Percentiles rank a stretch among this genome's conserved stretches.
Conservation (phyloP, 805 yeast genomes). For the Novakomyces olei region DNA sequence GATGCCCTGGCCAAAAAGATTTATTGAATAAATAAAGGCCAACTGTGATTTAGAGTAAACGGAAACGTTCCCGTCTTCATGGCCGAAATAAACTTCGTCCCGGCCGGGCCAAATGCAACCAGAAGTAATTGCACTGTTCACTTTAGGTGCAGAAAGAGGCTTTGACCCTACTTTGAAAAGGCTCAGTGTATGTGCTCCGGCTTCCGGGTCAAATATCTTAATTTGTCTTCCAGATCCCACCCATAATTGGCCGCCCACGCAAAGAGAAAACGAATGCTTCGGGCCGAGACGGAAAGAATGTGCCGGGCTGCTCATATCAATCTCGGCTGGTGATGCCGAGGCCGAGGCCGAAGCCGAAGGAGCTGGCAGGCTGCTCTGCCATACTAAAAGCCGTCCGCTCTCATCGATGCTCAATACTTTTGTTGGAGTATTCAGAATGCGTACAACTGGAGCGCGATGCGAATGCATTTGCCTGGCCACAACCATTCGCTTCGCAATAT, state of each 20-base stretch:
- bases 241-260: slow-evolving; percentile 14
- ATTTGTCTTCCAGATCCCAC: slow-evolving; percentile 16
- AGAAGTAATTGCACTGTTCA: slow-evolving; percentile 15
- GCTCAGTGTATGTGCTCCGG: too few relatives aligned
- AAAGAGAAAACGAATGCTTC: slow-evolving; percentile 12
- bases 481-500: slow-evolving; percentile 9
- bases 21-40: slow-evolving; percentile 14
- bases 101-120: slow-evolving; percentile 11
- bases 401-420: slow-evolving; percentile 18
- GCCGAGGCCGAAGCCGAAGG: too few relatives aligned
- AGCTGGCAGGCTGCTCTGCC: too few relatives aligned
- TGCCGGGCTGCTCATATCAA: slow-evolving; percentile 12
- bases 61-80: slow-evolving; percentile 19
- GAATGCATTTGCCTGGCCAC: slow-evolving; percentile 10
- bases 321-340: too few relatives aligned
- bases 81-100: slow-evolving; percentile 18
- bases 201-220: slow-evolving; percentile 15
- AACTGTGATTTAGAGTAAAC: slow-evolving; percentile 12
- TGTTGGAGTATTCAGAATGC: slow-evolving; percentile 9
- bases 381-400: slow-evolving; percentile 17
- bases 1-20: slow-evolving; percentile 13
- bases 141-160: slow-evolving; percentile 11
- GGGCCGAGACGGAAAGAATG: slow-evolving; percentile 12
- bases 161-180: slow-evolving; percentile 11
- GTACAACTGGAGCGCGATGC: slow-evolving; percentile 9